Conservation (phyloP, 2,329 filamentous ascomycete species). For the Cytospora chrysosperma region DNA sequence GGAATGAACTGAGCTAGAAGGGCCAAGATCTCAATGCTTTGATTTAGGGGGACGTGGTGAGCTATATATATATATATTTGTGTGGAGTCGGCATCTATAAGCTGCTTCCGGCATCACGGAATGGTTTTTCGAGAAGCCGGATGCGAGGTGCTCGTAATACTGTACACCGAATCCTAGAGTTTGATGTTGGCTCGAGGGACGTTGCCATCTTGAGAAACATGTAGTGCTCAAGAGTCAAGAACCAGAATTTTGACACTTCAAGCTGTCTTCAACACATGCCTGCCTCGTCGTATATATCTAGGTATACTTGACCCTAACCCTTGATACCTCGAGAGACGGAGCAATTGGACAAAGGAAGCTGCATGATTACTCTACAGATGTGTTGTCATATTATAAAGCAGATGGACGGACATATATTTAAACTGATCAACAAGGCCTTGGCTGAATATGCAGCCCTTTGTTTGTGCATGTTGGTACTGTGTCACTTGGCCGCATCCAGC, state of each 20-base stretch:
- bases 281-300: no score
- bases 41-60: no score
- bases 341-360: neutral
- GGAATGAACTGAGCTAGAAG: neutral
- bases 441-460: conserved; percentile 18
- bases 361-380: neutral
- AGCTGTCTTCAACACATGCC: no score
- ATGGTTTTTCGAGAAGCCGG: neutral
- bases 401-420: neutral
- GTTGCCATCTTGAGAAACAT: no score
- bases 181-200: no score
- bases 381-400: no score
- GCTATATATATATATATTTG: no score
- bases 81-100: no score
- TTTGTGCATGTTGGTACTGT: conserved; percentile 11
- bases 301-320: neutral
- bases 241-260: no score
- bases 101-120: neutral
- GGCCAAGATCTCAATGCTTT: neutral
- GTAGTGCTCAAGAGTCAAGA: no score
- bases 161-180: no score
- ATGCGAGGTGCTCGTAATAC: no score
- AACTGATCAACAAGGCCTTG: neutral
- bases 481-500: conserved; percentile 11
- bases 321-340: neutral